These are phyloP conservation scores for Paecilomyces fulvus DNA, from an alignment of 2,329 filamentous ascomycete genomes.

Conservation along the genomic window DNA sequence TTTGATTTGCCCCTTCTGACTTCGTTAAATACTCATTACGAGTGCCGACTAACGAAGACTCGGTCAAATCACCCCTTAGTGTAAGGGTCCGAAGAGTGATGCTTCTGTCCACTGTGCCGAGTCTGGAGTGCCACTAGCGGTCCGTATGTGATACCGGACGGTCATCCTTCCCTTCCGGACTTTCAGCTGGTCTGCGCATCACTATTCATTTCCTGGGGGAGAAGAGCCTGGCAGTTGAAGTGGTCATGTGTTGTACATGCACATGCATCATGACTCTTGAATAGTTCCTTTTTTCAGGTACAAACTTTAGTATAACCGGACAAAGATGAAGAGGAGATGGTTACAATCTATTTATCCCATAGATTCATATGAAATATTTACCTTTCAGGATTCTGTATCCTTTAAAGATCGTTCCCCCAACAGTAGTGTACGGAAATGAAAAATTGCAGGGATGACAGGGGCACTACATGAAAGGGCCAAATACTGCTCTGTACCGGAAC, in stretches of 20 bases:
- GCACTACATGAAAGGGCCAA: no score
- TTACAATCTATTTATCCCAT: not conserved
- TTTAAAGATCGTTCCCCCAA: not conserved
- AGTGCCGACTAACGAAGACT: not conserved
- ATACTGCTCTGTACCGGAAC: no score
- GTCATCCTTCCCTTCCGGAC: not conserved
- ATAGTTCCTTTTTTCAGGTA: not conserved
- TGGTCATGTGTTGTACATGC: not conserved
- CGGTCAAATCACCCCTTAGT: not conserved
- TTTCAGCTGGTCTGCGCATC: not conserved
- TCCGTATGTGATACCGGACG: not conserved
- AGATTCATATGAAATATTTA: not conserved
- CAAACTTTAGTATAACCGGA: not conserved
- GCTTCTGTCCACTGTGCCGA: not conserved
- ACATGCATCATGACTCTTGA: not conserved
- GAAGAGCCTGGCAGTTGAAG: not conserved
- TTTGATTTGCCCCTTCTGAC: not conserved
- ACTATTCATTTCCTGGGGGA: not conserved
- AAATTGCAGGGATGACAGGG: not conserved
- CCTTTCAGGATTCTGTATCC: not conserved
- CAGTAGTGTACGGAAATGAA: not conserved
- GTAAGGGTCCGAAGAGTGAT: not conserved
- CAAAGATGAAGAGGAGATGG: not conserved
- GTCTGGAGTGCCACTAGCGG: not conserved
- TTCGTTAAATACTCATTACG: not conserved